A percentile compares a stretch with the other conserved stretches of the same genome.
Evolutionary conservation across 2,329 filamentous ascomycete genomes (phyloP).

Genomic region (Fonsecaea pugnacius): DNA sequence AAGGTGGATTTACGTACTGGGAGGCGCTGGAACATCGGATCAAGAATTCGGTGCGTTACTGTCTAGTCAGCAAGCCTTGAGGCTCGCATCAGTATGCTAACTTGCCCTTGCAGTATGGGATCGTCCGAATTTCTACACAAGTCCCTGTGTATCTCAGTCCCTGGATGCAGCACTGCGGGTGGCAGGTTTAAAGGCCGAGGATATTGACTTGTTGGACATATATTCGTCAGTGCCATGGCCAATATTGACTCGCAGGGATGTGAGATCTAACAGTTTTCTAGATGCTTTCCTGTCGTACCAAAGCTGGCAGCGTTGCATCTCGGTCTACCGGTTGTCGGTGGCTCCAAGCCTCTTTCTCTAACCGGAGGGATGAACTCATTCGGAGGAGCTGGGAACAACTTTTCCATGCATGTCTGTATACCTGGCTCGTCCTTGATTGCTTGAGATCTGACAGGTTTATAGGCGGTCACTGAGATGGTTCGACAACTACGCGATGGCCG

Average conservation of each 20-base stretch:
- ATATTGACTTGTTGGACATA: constrained; percentile 67
- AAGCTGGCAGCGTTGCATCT: constrained; percentile 68
- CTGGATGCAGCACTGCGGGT: constrained; percentile 59
- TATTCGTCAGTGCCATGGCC: constrained; percentile 57
- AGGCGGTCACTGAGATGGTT: constrained; percentile 61
- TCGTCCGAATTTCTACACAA: constrained; percentile 62
- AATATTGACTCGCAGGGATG: too few relatives aligned
- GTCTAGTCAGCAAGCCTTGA: too few relatives aligned
- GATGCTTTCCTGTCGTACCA: constrained; percentile 71
- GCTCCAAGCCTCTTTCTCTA: constrained; percentile 61
- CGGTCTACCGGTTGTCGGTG: constrained; percentile 53
- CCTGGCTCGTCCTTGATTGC: neutral
- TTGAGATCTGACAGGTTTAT: neutral
- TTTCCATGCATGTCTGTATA: constrained; percentile 65
- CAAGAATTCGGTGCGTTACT: constrained; percentile 56
- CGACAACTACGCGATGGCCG: constrained; percentile 56
- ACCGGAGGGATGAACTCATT: constrained; percentile 70
- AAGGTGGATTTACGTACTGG: constrained; percentile 67
- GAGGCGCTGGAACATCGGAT: constrained; percentile 67
- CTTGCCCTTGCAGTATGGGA: constrained; percentile 72
- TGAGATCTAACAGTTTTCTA: too few relatives aligned
- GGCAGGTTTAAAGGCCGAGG: constrained; percentile 52
- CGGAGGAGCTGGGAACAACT: constrained; percentile 72
- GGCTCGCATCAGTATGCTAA: too few relatives aligned
- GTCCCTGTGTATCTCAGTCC: constrained; percentile 62